Evolutionary conservation across 2,329 filamentous ascomycete genomes (phyloP), one percentile per base, ranked within the genome.

Genomic region (Fusarium neocosmosporiellum): DNA sequence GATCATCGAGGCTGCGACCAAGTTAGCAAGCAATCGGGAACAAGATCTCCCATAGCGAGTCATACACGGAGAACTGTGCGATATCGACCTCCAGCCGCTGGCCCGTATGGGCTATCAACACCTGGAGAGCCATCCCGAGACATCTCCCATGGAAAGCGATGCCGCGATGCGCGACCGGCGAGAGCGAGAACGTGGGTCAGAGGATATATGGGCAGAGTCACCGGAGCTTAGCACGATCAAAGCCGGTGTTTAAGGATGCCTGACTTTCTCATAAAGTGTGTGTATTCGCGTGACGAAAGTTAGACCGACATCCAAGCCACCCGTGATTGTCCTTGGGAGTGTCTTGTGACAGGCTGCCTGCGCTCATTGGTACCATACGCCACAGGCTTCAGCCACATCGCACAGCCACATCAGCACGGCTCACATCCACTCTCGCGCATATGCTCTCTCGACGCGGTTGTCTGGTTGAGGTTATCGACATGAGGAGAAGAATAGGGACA

Each of bases 41-140:
- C 34, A 24, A 13, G 8, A 11, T 22, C 22, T 24, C 37, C 43
- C 20, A 36, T 59, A 11, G 53, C 20, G 34, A 53, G 16, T 58
- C 76, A 77, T 86, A 94, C 92, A 92, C 93, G 77, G 89, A 87
- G 83, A 96, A 93, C 80, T 91, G 89, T 73, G 91, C 88, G 75
- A 92, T 90, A 84, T 97, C 94, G 82, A 93, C 89, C 82, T 91
- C 88, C 81, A 98, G 88, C 84, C 92, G 92, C 87, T 94, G 92
- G 87, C 96, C 96, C 84, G 93, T 95, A 86, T 97, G 95, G 88
- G 94, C 95, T 81, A 98, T 92, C 87, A 94, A 94, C 84, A 98
- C 92, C 86, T 94, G 91, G 82, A 96, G 90, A 86, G 94, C 93
- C 94, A 97, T 97, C 84, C 87, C 89, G 84, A 86, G 85, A 85